phyloP scores from a whole-genome alignment of 768 basidiomycete genomes.

The Serendipita indica region DNA sequence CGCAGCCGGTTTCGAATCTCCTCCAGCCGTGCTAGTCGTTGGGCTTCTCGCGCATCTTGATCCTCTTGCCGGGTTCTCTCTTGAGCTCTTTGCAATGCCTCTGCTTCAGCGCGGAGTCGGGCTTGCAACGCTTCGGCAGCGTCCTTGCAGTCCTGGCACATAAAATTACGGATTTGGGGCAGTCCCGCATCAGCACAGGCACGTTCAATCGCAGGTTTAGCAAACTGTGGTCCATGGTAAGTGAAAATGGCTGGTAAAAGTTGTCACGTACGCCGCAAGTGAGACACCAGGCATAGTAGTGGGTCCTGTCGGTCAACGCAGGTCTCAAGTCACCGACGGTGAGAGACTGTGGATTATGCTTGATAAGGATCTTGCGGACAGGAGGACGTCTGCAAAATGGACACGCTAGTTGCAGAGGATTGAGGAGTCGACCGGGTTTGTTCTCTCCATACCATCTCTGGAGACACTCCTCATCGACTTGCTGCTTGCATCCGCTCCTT shows the following conservation, averaged over 20 bases:
- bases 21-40: not conserved
- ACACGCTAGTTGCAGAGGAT: conserved; percentile 20
- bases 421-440: conserved; percentile 20
- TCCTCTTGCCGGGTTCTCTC: not conserved
- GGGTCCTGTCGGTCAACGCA: conserved; percentile 20
- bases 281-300: conserved; percentile 21
- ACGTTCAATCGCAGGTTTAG: conserved; percentile 18
- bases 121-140: not conserved
- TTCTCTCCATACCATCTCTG: conserved; percentile 21
- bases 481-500: conserved; percentile 19
- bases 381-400: conserved; percentile 22
- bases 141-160: conserved; percentile 16
- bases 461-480: conserved; percentile 19
- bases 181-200: conserved; percentile 17
- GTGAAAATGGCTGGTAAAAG: too few relatives aligned
- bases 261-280: too few relatives aligned
- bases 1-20: not conserved
- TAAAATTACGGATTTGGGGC: conserved; percentile 14
- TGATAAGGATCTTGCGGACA: conserved; percentile 17
- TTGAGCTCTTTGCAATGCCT: not conserved
- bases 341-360: conserved; percentile 17
- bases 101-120: not conserved
- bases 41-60: not conserved
- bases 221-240: too few relatives aligned
- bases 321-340: conserved; percentile 18